phyloP scores from a whole-genome alignment of 208 protist species.

The Herpetomonas samuelpessoai region DNA sequence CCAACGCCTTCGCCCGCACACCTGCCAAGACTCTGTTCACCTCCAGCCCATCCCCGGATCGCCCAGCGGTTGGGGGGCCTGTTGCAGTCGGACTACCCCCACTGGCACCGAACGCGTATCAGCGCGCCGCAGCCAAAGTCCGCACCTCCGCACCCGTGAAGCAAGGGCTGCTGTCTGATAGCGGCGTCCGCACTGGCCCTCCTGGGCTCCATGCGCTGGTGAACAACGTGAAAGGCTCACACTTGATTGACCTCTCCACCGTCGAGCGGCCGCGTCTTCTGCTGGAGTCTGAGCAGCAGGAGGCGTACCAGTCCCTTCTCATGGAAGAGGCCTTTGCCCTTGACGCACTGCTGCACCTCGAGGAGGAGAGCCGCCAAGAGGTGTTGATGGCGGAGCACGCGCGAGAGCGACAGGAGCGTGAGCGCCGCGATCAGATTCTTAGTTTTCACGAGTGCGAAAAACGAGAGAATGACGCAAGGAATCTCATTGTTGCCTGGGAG shows the following conservation, averaged over 20 bases:
- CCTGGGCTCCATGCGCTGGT: conserved; percentile 3
- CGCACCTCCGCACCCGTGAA: background rate
- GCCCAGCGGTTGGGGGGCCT: background rate
- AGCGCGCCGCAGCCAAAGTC: background rate
- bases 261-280: background rate
- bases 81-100: background rate
- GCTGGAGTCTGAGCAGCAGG: background rate
- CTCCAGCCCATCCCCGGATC: background rate
- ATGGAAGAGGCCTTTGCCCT: background rate
- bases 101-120: background rate
- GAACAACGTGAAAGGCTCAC: conserved; percentile 6
- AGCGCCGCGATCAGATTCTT: conserved; percentile 11
- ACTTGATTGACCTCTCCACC: conserved; percentile 7
- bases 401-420: background rate
- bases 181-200: no score
- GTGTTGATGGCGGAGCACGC: background rate
- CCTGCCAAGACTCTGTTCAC: background rate
- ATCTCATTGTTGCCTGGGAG: conserved; percentile 24
- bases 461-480: conserved; percentile 22
- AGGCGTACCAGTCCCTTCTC: background rate
- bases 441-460: conserved; percentile 21
- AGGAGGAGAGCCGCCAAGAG: background rate
- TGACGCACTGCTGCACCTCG: background rate
- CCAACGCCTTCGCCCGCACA: conserved; percentile 1
- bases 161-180: no score